Evolutionary conservation across 1,139 yeast genomes (phyloP).

Genomic region (Suhomyces panamericanus): DNA sequence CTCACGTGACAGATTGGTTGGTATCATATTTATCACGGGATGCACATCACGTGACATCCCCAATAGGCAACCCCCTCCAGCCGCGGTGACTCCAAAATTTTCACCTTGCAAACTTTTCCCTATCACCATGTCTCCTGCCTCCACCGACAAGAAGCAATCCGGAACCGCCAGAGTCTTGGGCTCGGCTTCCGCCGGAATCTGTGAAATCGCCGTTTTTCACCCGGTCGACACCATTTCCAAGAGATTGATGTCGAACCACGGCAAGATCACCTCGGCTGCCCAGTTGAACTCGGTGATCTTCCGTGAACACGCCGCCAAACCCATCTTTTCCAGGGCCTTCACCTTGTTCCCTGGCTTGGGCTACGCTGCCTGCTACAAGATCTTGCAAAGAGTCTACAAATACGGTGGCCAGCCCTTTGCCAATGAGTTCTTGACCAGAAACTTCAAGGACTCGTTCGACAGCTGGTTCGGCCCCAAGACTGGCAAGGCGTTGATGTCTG

Average conservation of each 20-base stretch:
- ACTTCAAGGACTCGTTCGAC: constrained; percentile 73
- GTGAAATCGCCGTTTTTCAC: constrained; percentile 95
- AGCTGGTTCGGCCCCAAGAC: constrained; percentile 84
- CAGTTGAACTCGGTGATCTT: constrained; percentile 86
- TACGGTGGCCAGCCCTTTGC: constrained; percentile 99
- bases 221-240: constrained; percentile 98
- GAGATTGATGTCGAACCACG: constrained; percentile 94
- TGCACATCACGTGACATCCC: not conserved
- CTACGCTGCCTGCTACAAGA: constrained; percentile 96
- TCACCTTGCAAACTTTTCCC: constrained; percentile 5
- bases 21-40: no score
- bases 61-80: constrained; percentile 10
- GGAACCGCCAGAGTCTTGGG: constrained; percentile 91
- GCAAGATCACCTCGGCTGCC: constrained; percentile 59
- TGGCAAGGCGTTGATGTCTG: constrained; percentile 94
- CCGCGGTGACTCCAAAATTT: constrained; percentile 19
- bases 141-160: constrained; percentile 78
- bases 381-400: constrained; percentile 95
- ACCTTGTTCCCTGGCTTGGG: constrained; percentile 97
- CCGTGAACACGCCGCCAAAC: constrained; percentile 73
- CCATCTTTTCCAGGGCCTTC: constrained; percentile 68
- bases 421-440: constrained; percentile 80
- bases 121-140: constrained; percentile 50
- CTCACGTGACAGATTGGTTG: constrained; percentile 3
- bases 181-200: constrained; percentile 95